These are phyloP conservation scores for Linnemannia hyalina DNA, from an alignment of 192 early-diverging fungal genomes.

Conservation along the genomic window DNA sequence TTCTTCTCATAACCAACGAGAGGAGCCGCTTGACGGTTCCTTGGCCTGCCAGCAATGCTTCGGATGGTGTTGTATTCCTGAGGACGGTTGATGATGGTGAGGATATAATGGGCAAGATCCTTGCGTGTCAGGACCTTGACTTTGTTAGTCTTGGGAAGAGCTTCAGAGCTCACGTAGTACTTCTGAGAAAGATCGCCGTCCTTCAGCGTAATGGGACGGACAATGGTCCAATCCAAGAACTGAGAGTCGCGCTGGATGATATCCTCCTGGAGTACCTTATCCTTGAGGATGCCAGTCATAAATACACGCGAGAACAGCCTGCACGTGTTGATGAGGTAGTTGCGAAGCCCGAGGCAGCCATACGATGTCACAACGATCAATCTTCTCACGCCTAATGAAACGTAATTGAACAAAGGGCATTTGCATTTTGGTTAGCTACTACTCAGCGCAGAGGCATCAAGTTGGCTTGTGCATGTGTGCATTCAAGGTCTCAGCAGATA, in stretches of 20 bases:
- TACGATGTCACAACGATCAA: slow-evolving; percentile 54
- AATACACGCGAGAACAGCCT: slow-evolving; percentile 45
- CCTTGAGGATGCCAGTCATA: slow-evolving; percentile 53
- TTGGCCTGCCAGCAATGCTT: slow-evolving; percentile 43
- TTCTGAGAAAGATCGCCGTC: slow-evolving; percentile 45
- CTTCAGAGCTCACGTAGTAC: slow-evolving; percentile 41
- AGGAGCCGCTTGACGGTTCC: not conserved
- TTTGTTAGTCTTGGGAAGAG: slow-evolving; percentile 38
- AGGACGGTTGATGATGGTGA: slow-evolving; percentile 45
- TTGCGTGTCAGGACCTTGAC: slow-evolving; percentile 47
- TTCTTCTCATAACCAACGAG: not conserved
- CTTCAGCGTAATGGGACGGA: slow-evolving; percentile 48
- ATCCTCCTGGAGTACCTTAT: slow-evolving; percentile 56
- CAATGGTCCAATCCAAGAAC: slow-evolving; percentile 58
- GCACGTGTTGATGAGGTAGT: slow-evolving; percentile 42
- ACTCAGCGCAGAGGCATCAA: not conserved
- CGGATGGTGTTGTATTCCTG: slow-evolving; percentile 30
- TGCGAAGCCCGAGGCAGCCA: slow-evolving; percentile 37
- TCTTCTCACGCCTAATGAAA: slow-evolving; percentile 34
- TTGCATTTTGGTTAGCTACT: not conserved
- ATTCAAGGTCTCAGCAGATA: not conserved
- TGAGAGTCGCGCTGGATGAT: slow-evolving; percentile 47
- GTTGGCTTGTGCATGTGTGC: not conserved
- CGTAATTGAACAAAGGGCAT: not conserved
- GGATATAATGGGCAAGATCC: slow-evolving; percentile 56